Evolutionary conservation across 208 protist species (phyloP).

Genomic region (Tritrichomonas musculus): DNA sequence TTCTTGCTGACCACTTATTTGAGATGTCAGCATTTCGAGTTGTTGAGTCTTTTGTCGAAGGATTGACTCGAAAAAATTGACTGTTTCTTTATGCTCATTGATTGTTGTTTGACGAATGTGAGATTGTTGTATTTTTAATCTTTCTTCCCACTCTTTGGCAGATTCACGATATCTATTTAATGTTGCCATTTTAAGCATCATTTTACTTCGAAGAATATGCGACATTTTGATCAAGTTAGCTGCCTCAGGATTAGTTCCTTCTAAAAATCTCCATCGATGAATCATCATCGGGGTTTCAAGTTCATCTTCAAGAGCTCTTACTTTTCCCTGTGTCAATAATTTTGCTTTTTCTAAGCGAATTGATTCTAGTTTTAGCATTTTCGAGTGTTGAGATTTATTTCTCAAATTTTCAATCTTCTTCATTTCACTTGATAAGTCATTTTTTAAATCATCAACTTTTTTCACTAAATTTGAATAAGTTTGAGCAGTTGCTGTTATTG

Average conservation of each 20-base stretch:
- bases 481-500: neutral
- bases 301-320: slow-evolving; percentile 1
- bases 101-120: neutral
- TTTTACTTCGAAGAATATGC: neutral
- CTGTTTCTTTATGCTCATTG: neutral
- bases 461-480: neutral
- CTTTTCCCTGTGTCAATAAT: neutral
- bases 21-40: neutral
- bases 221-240: neutral
- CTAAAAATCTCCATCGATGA: neutral
- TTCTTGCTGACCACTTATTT: neutral
- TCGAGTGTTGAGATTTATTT: neutral
- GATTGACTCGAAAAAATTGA: neutral
- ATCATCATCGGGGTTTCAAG: neutral
- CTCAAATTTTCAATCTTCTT: neutral
- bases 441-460: neutral
- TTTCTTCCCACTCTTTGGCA: neutral
- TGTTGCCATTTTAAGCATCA: neutral
- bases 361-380: neutral
- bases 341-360: neutral
- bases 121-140: neutral
- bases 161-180: neutral
- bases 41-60: neutral
- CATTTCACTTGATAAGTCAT: neutral
- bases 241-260: neutral